These are phyloP conservation scores for Larix kaempferi DNA, from an alignment of 75 land plant genomes.

Conservation along the genomic window DNA sequence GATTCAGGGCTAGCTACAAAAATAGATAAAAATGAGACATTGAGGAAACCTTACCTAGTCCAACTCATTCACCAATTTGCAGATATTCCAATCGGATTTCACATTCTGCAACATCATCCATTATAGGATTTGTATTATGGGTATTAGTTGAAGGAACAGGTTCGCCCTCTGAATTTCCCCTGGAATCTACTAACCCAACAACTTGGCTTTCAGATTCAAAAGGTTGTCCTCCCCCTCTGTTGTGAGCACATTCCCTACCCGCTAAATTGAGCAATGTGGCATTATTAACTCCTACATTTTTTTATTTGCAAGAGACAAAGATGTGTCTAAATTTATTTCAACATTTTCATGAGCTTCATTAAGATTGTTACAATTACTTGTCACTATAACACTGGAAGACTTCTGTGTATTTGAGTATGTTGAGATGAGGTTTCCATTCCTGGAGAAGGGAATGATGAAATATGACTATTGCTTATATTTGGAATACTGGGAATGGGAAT, in stretches of 20 bases:
- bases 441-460: background rate
- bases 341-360: background rate
- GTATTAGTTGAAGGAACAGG: background rate
- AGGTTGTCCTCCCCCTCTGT: conserved; percentile 3
- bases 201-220: conserved; percentile 1
- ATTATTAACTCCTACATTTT: conserved; percentile 10
- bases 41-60: conserved; percentile 61
- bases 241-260: conserved; percentile 3
- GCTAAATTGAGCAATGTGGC: conserved; percentile 2
- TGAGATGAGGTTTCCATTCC: conserved; percentile 1
- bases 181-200: background rate
- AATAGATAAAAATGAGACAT: background rate
- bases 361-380: background rate
- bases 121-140: conserved; percentile 19
- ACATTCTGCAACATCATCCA: conserved; percentile 62
- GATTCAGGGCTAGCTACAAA: background rate
- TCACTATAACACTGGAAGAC: conserved; percentile 14
- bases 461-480: background rate
- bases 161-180: background rate
- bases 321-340: conserved; percentile 9
- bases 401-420: conserved; percentile 6
- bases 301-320: conserved; percentile 10
- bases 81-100: conserved; percentile 97
- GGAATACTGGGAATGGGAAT: background rate
- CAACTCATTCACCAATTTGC: conserved; percentile 86